These are phyloP conservation scores for Phytophthora constricta DNA, from an alignment of 352 stramenopile species.

Conservation along the genomic window DNA sequence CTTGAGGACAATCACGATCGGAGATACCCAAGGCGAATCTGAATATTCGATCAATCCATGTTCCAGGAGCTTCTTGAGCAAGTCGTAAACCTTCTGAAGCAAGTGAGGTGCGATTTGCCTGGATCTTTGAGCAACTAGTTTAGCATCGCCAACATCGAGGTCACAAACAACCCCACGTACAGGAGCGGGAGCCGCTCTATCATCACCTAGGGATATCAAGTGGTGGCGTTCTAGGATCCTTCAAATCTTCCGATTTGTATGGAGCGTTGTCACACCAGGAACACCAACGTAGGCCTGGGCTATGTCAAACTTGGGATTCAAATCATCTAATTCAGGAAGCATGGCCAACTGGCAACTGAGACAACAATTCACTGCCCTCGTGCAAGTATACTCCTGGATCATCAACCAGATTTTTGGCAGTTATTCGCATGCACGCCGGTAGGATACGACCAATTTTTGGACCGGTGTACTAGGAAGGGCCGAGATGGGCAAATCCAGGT, in stretches of 20 bases:
- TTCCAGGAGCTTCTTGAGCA: no score
- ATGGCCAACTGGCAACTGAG: not conserved
- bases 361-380: constrained; percentile 9
- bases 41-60: no score
- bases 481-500: no score
- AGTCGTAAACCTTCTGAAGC: no score
- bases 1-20: constrained; percentile 1
- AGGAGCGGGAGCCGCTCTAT: not conserved
- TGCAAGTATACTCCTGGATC: constrained; percentile 1
- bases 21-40: no score
- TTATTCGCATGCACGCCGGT: no score
- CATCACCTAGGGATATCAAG: not conserved
- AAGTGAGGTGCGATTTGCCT: not conserved
- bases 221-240: not conserved
- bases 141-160: constrained; percentile 1
- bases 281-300: not conserved
- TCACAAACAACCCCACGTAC: constrained; percentile 3
- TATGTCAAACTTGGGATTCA: not conserved
- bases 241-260: not conserved
- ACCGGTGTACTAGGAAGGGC: no score
- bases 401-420: no score
- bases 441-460: no score
- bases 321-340: constrained; percentile 5
- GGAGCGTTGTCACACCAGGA: not conserved
- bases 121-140: not conserved